Evolutionary conservation across 2,329 filamentous ascomycete species (phyloP).

Genomic region (Diaporthe citriasiana): DNA sequence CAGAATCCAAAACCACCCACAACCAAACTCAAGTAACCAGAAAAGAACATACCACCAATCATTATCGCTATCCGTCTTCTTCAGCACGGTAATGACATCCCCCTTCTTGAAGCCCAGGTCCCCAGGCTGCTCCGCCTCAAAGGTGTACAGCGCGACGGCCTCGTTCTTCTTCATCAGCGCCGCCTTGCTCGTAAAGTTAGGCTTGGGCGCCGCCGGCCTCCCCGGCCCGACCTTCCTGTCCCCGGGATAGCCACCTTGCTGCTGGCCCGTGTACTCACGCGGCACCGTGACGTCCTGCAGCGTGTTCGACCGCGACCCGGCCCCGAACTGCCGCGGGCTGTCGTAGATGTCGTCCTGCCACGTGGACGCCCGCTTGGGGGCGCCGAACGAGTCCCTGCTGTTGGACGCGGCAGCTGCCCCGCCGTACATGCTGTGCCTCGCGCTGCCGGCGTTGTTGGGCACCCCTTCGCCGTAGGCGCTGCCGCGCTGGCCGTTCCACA

Average conservation of each 20-base stretch:
- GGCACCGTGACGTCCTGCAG: slow-evolving; percentile 56
- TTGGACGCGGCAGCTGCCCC: slow-evolving; percentile 45
- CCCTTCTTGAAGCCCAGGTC: slow-evolving; percentile 98
- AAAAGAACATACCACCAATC: slow-evolving; percentile 86
- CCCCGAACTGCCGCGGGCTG: slow-evolving; percentile 60
- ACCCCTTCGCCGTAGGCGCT: slow-evolving; percentile 78
- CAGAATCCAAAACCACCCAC: neutral
- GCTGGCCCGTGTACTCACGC: slow-evolving; percentile 53
- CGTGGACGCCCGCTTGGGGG: slow-evolving; percentile 74
- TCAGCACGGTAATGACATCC: slow-evolving; percentile 93
- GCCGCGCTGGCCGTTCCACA: slow-evolving; percentile 84
- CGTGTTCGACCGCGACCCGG: slow-evolving; percentile 66
- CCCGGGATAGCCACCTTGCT: slow-evolving; percentile 43
- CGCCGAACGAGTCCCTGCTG: slow-evolving; percentile 66
- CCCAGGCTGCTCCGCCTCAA: slow-evolving; percentile 92
- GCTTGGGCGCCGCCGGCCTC: slow-evolving; percentile 90
- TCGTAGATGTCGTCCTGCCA: slow-evolving; percentile 86
- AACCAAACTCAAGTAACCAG: slow-evolving; percentile 8
- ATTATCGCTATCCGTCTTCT: slow-evolving; percentile 92
- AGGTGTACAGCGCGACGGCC: slow-evolving; percentile 91
- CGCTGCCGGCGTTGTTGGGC: slow-evolving; percentile 53
- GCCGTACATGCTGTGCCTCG: slow-evolving; percentile 48
- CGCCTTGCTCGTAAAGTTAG: slow-evolving; percentile 78
- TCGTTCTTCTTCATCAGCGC: slow-evolving; percentile 77
- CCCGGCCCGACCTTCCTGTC: slow-evolving; percentile 72